These are phyloP conservation scores for Mortierella hygrophila DNA, from an alignment of 192 early-diverging fungal species.

Conservation along the genomic window DNA sequence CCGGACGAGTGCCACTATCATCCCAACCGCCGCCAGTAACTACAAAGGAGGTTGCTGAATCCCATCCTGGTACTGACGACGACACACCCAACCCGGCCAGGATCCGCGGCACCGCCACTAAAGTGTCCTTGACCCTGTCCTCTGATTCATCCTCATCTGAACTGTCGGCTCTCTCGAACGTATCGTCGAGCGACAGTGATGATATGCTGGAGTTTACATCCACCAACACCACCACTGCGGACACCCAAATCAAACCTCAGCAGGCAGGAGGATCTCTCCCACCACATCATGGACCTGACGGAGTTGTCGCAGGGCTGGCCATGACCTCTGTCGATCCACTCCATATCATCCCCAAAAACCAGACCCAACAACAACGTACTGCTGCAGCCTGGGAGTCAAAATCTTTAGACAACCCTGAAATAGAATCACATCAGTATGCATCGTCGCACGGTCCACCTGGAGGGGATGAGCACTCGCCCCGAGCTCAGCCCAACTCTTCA, in stretches of 20 bases:
- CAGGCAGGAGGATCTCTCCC: not conserved
- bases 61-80: not conserved
- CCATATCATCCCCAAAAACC: slow-evolving; percentile 1
- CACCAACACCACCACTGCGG: not conserved
- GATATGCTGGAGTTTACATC: not conserved
- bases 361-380: not conserved
- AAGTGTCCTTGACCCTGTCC: slow-evolving; percentile 35
- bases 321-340: slow-evolving; percentile 14
- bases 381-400: not conserved
- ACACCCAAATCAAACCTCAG: not conserved
- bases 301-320: slow-evolving; percentile 15
- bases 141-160: slow-evolving; percentile 46
- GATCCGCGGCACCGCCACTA: slow-evolving; percentile 29
- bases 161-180: slow-evolving; percentile 10
- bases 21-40: not conserved
- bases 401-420: too few species aligned
- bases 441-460: not conserved
- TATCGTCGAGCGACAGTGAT: not conserved
- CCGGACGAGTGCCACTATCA: not conserved
- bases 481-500: slow-evolving; percentile 38
- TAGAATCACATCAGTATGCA: not conserved
- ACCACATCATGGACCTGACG: not conserved
- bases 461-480: slow-evolving; percentile 10
- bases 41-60: too few species aligned
- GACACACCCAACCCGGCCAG: slow-evolving; percentile 23